Conservation (phyloP, 2,329 filamentous ascomycete species). For the Fonsecaea monophora region DNA sequence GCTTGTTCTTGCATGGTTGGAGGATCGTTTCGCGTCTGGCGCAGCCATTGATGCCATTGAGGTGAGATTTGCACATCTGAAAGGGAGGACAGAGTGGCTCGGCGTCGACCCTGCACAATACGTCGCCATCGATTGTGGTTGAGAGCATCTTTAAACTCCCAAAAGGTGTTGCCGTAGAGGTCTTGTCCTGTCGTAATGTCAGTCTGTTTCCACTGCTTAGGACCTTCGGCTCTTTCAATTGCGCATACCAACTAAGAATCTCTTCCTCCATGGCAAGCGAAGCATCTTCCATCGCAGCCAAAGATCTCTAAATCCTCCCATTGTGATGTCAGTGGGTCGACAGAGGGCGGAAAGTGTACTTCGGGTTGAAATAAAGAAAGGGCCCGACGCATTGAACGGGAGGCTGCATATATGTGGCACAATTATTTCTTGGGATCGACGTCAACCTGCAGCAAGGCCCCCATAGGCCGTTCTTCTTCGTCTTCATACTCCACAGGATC, state of each 20-base stretch:
- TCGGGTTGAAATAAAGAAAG: not conserved
- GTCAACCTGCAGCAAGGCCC: constrained; percentile 30
- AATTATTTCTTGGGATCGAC: constrained; percentile 28
- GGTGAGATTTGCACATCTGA: constrained; percentile 67
- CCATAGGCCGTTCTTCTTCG: not conserved
- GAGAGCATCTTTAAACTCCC: constrained; percentile 68
- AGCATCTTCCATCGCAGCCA: constrained; percentile 70
- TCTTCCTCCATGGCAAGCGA: constrained; percentile 66
- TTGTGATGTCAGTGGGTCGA: constrained; percentile 32
- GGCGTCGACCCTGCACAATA: constrained; percentile 63
- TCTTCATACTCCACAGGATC: constrained; percentile 1
- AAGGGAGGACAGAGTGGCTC: constrained; percentile 63
- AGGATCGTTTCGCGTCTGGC: constrained; percentile 63
- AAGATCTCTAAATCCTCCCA: constrained; percentile 54
- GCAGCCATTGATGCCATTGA: constrained; percentile 73
- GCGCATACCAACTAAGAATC: constrained; percentile 62
- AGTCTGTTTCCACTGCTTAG: constrained; percentile 9
- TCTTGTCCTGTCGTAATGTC: constrained; percentile 59
- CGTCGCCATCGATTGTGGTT: constrained; percentile 62
- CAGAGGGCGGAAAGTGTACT: constrained; percentile 31
- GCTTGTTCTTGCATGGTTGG: constrained; percentile 66
- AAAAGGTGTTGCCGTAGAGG: constrained; percentile 69
- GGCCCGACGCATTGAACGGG: not conserved
- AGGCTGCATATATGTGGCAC: constrained; percentile 15
- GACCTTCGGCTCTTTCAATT: not conserved